These are phyloP conservation scores for Isochrysis galbana DNA, from an alignment of 78 protist genomes.

Conservation along the genomic window DNA sequence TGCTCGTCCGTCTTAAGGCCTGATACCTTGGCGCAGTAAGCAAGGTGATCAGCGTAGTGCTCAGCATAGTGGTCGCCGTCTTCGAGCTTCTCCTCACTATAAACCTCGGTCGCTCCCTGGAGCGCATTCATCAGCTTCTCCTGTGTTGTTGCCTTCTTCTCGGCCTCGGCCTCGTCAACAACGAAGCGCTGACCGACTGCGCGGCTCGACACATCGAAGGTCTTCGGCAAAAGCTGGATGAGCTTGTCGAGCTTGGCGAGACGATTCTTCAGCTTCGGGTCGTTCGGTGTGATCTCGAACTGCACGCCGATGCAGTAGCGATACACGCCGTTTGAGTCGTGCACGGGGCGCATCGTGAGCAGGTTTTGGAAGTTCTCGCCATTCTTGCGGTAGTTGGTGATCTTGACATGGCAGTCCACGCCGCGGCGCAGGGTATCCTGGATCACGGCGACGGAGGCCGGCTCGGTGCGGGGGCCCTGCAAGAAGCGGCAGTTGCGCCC, in stretches of 20 bases:
- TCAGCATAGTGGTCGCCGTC: not conserved
- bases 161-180: not conserved
- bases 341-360: not conserved
- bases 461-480: constrained; percentile 31
- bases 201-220: not conserved
- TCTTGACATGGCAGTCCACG: not conserved
- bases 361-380: not conserved
- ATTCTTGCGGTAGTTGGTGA: not conserved
- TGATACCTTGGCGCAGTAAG: not conserved
- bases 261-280: not conserved
- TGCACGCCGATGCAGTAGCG: constrained; percentile 11
- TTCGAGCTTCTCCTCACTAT: not conserved
- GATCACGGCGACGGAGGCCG: not conserved
- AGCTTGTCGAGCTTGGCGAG: not conserved
- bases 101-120: not conserved
- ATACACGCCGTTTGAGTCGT: not conserved
- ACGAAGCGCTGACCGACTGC: not conserved
- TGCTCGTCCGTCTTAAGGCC: not conserved
- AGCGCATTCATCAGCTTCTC: not conserved
- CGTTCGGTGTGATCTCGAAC: not conserved
- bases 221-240: not conserved
- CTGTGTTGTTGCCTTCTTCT: not conserved
- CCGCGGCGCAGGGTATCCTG: not conserved
- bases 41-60: not conserved
- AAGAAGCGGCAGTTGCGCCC: constrained; percentile 51